Conservation (phyloP, 2,329 filamentous ascomycete species). For the Pseudopyricularia cyperi region DNA sequence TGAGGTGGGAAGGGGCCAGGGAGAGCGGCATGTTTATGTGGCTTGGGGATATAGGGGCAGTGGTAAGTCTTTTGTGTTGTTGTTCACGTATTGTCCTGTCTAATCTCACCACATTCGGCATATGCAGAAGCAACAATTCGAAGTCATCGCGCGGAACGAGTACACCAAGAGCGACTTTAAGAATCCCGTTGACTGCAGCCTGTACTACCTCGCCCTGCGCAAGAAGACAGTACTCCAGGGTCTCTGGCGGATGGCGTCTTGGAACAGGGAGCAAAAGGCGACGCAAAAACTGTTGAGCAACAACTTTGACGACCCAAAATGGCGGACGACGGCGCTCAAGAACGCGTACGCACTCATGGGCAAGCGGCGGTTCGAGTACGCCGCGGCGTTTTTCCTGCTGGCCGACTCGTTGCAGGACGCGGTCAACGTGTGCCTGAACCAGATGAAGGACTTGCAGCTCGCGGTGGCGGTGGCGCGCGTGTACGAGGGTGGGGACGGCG, state of each 20-base stretch:
- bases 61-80: conserved; percentile 41
- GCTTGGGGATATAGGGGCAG: conserved; percentile 62
- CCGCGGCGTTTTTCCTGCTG: conserved; percentile 88
- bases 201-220: conserved; percentile 80
- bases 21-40: conserved; percentile 92
- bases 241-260: conserved; percentile 86
- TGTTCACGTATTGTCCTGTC: conserved; percentile 5
- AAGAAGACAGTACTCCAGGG: conserved; percentile 88
- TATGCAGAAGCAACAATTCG: conserved; percentile 67
- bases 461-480: conserved; percentile 79
- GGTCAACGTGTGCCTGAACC: conserved; percentile 72
- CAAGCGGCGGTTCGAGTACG: conserved; percentile 82
- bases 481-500: conserved; percentile 77
- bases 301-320: conserved; percentile 76
- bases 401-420: conserved; percentile 78
- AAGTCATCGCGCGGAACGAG: conserved; percentile 82
- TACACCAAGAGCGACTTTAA: conserved; percentile 81
- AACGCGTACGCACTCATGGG: conserved; percentile 94
- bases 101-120: conserved; percentile 4
- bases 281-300: conserved; percentile 76
- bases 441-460: conserved; percentile 78
- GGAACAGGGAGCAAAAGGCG: conserved; percentile 73
- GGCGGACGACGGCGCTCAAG: conserved; percentile 82
- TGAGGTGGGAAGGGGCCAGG: conserved; percentile 75
- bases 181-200: conserved; percentile 79